phyloP scores from a whole-genome alignment of 225 moss, liverwort and hornwort genomes.

The Ulota crispa region DNA sequence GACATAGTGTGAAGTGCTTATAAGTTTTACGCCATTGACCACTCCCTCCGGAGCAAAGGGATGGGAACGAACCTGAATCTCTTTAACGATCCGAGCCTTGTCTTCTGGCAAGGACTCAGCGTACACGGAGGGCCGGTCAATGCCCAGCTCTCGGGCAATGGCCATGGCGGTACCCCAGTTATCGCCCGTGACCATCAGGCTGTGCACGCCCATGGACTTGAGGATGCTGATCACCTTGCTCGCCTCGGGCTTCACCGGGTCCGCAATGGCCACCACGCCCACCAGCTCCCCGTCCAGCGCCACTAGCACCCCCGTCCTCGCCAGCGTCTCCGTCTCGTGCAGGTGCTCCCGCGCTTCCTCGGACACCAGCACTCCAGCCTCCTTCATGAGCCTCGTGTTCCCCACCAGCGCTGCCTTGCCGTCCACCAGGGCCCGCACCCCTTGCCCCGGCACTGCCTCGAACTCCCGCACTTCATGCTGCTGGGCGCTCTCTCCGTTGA shows the following conservation, averaged over 20 bases:
- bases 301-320: conserved; percentile 82
- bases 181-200: conserved; percentile 96
- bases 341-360: conserved; percentile 65
- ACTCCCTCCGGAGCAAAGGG: no score
- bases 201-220: conserved; percentile 66
- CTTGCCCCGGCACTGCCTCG: conserved; percentile 77
- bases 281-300: conserved; percentile 64
- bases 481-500: conserved; percentile 34
- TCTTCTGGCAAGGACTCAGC: conserved; percentile 79
- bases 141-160: conserved; percentile 79
- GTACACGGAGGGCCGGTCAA: conserved; percentile 48
- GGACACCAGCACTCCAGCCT: conserved; percentile 47
- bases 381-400: conserved; percentile 68
- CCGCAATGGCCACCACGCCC: conserved; percentile 79
- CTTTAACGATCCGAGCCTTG: conserved; percentile 85
- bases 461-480: conserved; percentile 56
- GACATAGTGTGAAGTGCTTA: no score
- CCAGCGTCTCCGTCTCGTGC: conserved; percentile 62
- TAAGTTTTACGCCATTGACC: no score
- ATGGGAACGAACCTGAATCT: conserved; percentile 60
- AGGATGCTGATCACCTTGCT: conserved; percentile 64
- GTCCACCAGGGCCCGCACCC: conserved; percentile 73
- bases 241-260: conserved; percentile 95
- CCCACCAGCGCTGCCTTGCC: conserved; percentile 67
- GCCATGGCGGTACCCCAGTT: conserved; percentile 96